Evolutionary conservation across 371 early-diverging fungal genomes (phyloP).

Genomic region (Mucor mucedo): DNA sequence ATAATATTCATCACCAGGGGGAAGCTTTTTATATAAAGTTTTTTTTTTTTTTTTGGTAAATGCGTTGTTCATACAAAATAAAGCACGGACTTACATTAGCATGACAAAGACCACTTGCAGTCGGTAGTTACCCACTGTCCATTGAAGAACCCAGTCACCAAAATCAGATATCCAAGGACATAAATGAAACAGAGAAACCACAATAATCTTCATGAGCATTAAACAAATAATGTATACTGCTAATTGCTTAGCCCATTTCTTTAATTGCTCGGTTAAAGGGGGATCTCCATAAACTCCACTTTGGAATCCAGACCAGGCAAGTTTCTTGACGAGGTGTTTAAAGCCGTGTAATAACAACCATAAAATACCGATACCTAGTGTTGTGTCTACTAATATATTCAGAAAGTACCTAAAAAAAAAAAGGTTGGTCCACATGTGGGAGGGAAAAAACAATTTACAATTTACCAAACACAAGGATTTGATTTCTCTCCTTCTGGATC

Average conservation of each 20-base stretch:
- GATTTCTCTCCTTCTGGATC: conserved; percentile 51
- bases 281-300: conserved; percentile 73
- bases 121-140: conserved; percentile 49
- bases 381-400: conserved; percentile 75
- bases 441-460: neutral
- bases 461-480: conserved; percentile 75
- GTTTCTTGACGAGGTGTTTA: conserved; percentile 38
- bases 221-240: conserved; percentile 60
- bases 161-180: conserved; percentile 65
- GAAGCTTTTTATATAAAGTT: conserved; percentile 61
- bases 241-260: conserved; percentile 64
- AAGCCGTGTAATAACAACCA: conserved; percentile 58
- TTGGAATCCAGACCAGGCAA: conserved; percentile 51
- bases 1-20: conserved; percentile 69
- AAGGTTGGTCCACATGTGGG: neutral
- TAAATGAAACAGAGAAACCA: conserved; percentile 48
- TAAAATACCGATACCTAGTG: conserved; percentile 68
- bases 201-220: conserved; percentile 64
- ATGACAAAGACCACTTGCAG: conserved; percentile 57
- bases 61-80: neutral
- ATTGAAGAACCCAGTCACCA: conserved; percentile 63
- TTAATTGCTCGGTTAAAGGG: conserved; percentile 50
- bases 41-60: too few species aligned
- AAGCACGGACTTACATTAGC: conserved; percentile 40
- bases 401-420: conserved; percentile 64